Percentiles rank a stretch among this genome's conserved stretches.
These are phyloP conservation scores for Pharnaceum exiguum DNA, from an alignment of 148 eudicot species.

Conservation along the genomic window DNA sequence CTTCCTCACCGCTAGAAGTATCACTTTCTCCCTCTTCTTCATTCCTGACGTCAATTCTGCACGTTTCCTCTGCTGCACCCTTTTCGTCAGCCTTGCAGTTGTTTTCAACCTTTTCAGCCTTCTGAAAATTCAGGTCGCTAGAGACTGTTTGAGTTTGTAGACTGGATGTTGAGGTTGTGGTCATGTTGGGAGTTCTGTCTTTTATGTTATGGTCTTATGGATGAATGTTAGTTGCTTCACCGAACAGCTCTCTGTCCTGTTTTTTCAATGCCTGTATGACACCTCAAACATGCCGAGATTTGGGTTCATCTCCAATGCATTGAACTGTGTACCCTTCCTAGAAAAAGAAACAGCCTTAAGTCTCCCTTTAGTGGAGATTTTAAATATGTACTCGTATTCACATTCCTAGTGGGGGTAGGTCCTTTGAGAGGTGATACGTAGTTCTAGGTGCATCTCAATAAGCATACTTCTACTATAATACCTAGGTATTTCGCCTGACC, in stretches of 20 bases:
- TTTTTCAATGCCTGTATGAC: too few species aligned
- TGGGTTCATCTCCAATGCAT: too few species aligned
- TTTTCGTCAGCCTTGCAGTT: not conserved
- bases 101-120: not conserved
- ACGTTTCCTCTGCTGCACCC: not conserved
- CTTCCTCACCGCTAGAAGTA: constrained; percentile 10
- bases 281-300: too few species aligned
- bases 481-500: too few species aligned
- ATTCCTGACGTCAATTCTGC: constrained; percentile 12
- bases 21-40: constrained; percentile 8
- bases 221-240: too few species aligned
- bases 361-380: not conserved
- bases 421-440: too few species aligned
- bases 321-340: not conserved
- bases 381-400: too few species aligned
- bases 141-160: constrained; percentile 3
- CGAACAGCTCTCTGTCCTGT: too few species aligned
- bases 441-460: too few species aligned
- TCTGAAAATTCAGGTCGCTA: not conserved
- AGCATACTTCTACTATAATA: too few species aligned
- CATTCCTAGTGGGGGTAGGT: too few species aligned
- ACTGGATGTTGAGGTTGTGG: constrained; percentile 3
- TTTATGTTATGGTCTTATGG: not conserved
- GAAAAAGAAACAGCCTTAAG: not conserved
- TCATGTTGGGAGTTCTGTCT: constrained; percentile 4